Evolutionary conservation across 2,329 filamentous ascomycete species (phyloP).

Genomic region (Ophiostoma quercus): DNA sequence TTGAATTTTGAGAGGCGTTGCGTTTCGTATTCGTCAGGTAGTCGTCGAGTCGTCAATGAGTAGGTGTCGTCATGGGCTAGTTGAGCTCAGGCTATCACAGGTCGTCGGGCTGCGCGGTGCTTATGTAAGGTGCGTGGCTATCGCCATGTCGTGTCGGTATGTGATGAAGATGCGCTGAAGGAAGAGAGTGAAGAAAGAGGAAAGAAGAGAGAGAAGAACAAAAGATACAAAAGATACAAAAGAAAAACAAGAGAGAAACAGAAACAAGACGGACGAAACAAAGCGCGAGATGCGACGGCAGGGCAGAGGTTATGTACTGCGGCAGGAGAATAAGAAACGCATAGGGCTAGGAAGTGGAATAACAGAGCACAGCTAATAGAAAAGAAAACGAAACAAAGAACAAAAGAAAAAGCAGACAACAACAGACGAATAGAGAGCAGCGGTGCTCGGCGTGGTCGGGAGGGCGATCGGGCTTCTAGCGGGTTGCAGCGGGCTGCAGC

Average conservation of each 20-base stretch:
- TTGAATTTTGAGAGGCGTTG: not conserved
- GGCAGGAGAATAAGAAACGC: constrained; percentile 1
- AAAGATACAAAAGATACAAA: not conserved
- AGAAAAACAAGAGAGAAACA: not conserved
- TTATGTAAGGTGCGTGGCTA: not conserved
- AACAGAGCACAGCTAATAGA: not conserved
- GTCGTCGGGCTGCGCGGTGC: not conserved
- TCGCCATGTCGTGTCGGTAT: not conserved
- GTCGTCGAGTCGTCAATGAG: not conserved
- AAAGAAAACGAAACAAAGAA: not conserved
- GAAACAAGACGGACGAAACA: constrained; percentile 1
- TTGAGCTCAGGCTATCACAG: not conserved
- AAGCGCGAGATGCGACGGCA: not conserved
- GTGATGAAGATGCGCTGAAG: not conserved
- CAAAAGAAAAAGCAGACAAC: not conserved
- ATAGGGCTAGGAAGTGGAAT: not conserved
- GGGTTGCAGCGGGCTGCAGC: constrained; percentile 17
- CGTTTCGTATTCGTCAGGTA: not conserved
- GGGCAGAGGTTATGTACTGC: not conserved
- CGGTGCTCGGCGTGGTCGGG: constrained; percentile 19
- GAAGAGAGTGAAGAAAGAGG: not conserved
- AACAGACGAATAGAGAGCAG: constrained; percentile 5
- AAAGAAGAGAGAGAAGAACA: not conserved
- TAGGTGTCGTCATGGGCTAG: not conserved
- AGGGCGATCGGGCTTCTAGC: not conserved